Evolutionary conservation across 116 monocot genomes (phyloP).

Genomic region (Iris pallida): DNA sequence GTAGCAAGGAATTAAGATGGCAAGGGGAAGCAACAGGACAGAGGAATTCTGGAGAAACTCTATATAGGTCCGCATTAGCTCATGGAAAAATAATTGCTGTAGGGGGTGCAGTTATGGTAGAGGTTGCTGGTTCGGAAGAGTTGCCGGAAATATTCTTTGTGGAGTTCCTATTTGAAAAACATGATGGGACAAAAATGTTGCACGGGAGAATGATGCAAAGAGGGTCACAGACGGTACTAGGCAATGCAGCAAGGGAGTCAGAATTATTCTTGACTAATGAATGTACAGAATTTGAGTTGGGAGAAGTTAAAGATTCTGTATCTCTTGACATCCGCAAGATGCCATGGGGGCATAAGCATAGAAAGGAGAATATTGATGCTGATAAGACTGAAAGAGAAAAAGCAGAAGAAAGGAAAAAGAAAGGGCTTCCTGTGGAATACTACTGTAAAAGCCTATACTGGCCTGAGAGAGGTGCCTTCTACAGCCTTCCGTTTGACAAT

Average conservation of each 20-base stretch:
- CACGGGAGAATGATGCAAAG: slow-evolving; percentile 69
- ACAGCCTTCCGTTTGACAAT: slow-evolving; percentile 42
- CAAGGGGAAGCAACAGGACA: slow-evolving; percentile 41
- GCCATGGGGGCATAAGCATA: slow-evolving; percentile 69
- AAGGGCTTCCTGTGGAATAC: slow-evolving; percentile 67
- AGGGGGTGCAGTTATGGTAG: slow-evolving; percentile 51
- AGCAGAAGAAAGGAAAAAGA: slow-evolving; percentile 80
- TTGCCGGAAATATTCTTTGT: slow-evolving; percentile 32
- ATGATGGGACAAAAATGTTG: slow-evolving; percentile 54
- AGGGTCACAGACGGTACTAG: slow-evolving; percentile 75
- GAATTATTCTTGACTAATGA: slow-evolving; percentile 84
- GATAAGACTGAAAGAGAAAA: slow-evolving; percentile 53
- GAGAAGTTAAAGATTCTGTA: slow-evolving; percentile 56
- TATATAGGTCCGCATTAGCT: slow-evolving; percentile 61
- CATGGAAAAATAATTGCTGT: slow-evolving; percentile 42
- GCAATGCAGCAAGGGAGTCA: slow-evolving; percentile 84
- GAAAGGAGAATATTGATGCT: slow-evolving; percentile 52
- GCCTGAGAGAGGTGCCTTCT: slow-evolving; percentile 85
- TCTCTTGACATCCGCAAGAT: slow-evolving; percentile 43
- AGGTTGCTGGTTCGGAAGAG: slow-evolving; percentile 40
- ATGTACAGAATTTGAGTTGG: slow-evolving; percentile 67
- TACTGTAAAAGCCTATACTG: slow-evolving; percentile 89
- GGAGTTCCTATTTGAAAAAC: slow-evolving; percentile 80
- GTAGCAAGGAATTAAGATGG: slow-evolving; percentile 53
- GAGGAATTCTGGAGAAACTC: slow-evolving; percentile 47